A percentile compares a stretch with the other conserved stretches of the same genome.
phyloP scores from a whole-genome alignment of 1,139 yeast genomes.

The Taiozyma sp. region DNA sequence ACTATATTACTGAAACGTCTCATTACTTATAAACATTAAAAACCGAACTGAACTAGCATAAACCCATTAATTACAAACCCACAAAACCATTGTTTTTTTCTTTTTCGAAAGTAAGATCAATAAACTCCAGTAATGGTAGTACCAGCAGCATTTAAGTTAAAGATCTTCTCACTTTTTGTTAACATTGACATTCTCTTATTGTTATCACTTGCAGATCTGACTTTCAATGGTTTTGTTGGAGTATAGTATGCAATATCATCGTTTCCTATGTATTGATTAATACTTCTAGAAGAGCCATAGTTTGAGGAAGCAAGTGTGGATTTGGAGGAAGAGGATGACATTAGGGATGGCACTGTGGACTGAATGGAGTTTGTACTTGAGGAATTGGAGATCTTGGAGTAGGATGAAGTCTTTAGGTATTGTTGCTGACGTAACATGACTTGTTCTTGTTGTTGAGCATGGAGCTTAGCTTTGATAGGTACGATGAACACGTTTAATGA shows the following conservation, averaged over 20 bases:
- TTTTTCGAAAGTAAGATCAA: too few species aligned
- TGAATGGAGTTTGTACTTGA: slow-evolving; percentile 11
- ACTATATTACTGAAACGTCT: background rate
- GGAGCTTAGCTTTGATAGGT: slow-evolving; percentile 51
- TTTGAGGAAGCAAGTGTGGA: slow-evolving; percentile 20
- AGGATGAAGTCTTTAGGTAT: slow-evolving; percentile 15
- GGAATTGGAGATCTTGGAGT: slow-evolving; percentile 9
- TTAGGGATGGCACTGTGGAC: slow-evolving; percentile 24
- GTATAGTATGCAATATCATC: slow-evolving; percentile 7
- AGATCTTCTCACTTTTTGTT: slow-evolving; percentile 10
- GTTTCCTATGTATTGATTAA: slow-evolving; percentile 1
- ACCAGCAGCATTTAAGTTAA: slow-evolving; percentile 16
- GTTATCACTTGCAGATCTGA: slow-evolving; percentile 13
- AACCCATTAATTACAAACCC: too few species aligned
- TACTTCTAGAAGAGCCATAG: slow-evolving; percentile 6
- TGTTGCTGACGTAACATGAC: slow-evolving; percentile 18
- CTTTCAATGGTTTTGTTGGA: slow-evolving; percentile 15
- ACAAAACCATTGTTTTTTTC: too few species aligned
- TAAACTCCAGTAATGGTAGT: slow-evolving; percentile 1
- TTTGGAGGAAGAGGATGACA: slow-evolving; percentile 26
- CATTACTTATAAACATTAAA: background rate
- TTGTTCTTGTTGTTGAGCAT: slow-evolving; percentile 20
- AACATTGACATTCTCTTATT: slow-evolving; percentile 6
- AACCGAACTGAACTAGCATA: background rate
- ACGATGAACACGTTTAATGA: slow-evolving; percentile 71